Evolutionary conservation across 495 filamentous ascomycete genomes (phyloP), one percentile per base, ranked within the genome.

Genomic region (Gamarada debralockiae): DNA sequence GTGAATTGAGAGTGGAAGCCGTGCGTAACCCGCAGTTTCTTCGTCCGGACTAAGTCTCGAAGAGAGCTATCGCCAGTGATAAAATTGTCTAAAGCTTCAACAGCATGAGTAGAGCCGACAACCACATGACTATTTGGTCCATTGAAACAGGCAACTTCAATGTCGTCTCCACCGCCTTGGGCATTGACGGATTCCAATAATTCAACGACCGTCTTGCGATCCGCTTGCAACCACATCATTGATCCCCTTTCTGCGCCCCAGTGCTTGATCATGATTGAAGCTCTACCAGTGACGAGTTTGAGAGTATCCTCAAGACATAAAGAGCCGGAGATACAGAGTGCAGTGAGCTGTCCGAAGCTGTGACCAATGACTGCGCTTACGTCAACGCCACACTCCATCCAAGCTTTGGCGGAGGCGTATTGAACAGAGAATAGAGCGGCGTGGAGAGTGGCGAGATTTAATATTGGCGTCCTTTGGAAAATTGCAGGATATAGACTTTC

Each of bases 131-230:
- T 75, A 10, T 59, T 59, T 5, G 73, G 70, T 0, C 72, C 73
- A 54, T 80, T 82, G 54, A 68, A 73, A 53, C 77, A 80, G 0
- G 77, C 75, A 57, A 81, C 73, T n/a, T n/a, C n/a, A n/a, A n/a
- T n/a, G n/a, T n/a, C n/a, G n/a, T n/a, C n/a, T n/a, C n/a, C n/a
- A n/a, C n/a, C n/a, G n/a, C n/a, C n/a, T n/a, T n/a, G n/a, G n/a
- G n/a, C n/a, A n/a, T n/a, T n/a, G n/a, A n/a, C n/a, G n/a, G n/a
- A n/a, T n/a, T n/a, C n/a, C n/a, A n/a, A n/a, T n/a, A n/a, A n/a
- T n/a, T n/a, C n/a, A n/a, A n/a, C n/a, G n/a, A n/a, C n/a, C n/a
- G n/a, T n/a, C n/a, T n/a, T n/a, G n/a, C n/a, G 20, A 31, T 72
- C 67, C 0, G 60, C 67, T 43, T 80, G 72, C 0, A 81, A 48